phyloP scores from a whole-genome alignment of 306 rosid species.

The Geum urbanum region DNA sequence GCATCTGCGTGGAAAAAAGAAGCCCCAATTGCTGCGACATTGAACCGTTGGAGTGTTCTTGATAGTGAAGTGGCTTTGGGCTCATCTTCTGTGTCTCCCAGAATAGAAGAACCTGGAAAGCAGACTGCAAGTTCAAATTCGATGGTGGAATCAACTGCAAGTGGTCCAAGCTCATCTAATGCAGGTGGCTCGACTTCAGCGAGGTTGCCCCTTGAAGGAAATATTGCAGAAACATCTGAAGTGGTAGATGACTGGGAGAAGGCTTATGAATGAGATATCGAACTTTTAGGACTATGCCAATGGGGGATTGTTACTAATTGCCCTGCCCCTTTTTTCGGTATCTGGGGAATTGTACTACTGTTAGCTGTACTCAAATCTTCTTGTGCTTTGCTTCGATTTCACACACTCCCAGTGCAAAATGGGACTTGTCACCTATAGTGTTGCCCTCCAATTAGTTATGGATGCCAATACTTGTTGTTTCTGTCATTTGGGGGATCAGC shows the following conservation, averaged over 20 bases:
- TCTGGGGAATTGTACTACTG: slow-evolving; percentile 19
- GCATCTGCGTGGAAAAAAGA: slow-evolving; percentile 67
- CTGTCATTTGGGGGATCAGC: not conserved
- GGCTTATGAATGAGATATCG: slow-evolving; percentile 46
- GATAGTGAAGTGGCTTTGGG: slow-evolving; percentile 45
- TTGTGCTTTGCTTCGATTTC: not conserved
- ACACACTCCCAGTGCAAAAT: not conserved
- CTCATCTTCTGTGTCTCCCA: slow-evolving; percentile 33
- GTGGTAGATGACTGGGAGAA: slow-evolving; percentile 91
- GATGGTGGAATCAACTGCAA: not conserved
- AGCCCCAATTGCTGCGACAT: slow-evolving; percentile 56
- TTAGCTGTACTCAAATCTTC: not conserved
- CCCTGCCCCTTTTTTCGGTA: slow-evolving; percentile 15
- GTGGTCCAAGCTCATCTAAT: slow-evolving; percentile 25
- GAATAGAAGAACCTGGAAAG: slow-evolving; percentile 25
- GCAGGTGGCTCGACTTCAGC: slow-evolving; percentile 24
- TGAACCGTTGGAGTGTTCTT: slow-evolving; percentile 67
- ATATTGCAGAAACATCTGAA: slow-evolving; percentile 40
- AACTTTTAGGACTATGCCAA: slow-evolving; percentile 8
- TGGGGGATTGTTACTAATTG: slow-evolving; percentile 15
- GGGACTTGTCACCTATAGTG: not conserved
- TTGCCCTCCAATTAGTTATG: not conserved
- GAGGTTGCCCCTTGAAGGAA: slow-evolving; percentile 31
- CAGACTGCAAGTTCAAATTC: not conserved
- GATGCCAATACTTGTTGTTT: not conserved